Base-by-base conservation (phyloP, 2,329 filamentous ascomycete genomes). In the Cadophora luteo-olivacea region DNA sequence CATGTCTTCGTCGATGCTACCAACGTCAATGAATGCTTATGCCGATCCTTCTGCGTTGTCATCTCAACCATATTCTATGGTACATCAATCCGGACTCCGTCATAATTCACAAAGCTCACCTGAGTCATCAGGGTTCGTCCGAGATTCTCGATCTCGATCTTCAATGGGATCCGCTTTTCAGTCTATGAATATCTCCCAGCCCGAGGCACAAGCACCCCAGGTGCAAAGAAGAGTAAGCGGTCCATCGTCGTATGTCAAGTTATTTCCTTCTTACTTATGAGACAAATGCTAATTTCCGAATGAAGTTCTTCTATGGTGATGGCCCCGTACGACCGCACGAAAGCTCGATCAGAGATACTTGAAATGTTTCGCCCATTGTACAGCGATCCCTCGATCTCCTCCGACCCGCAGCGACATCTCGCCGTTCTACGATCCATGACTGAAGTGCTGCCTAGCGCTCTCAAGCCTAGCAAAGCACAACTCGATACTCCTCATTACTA, bases 401-500 rank as follows among this genome's bases (percentile, higher is more conserved):
- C 77, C 3, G 77, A 79, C 64, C 75, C 80, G 11, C 77, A 79
- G 36, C 75, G 72, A 38, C 81, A 82, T 72, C 74, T 78, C 24
- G 67, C 72, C 19, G 67, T 75, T 54, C 71, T 78, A n/a, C 61
- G 68, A 62, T 72, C 73, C 8, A 71, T 79, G 64, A 76, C 72
- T n/a, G 76, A 77, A 9, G 74, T 73, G 5, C 73, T 82, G 22
- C 80, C 80, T 0, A 64, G 57, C 22, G 61, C 75, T 9, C 71
- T 82, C 7, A 79, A 79, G 69, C 81, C 81, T 4, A 80, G 75
- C n/a, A 74, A 77, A 67, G 70, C 77, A 32, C 81, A 82, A 66
- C 77, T 82, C 6, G 75, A 77, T 29, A 81, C 77, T 2, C 77
- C 80, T 19, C 81, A 82, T 66, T 80, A 80, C 70, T 79, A 78